A percentile compares a stretch with the other conserved stretches of the same genome.
Evolutionary conservation across 208 protist genomes (phyloP).

Genomic region (Angomonas deanei): DNA sequence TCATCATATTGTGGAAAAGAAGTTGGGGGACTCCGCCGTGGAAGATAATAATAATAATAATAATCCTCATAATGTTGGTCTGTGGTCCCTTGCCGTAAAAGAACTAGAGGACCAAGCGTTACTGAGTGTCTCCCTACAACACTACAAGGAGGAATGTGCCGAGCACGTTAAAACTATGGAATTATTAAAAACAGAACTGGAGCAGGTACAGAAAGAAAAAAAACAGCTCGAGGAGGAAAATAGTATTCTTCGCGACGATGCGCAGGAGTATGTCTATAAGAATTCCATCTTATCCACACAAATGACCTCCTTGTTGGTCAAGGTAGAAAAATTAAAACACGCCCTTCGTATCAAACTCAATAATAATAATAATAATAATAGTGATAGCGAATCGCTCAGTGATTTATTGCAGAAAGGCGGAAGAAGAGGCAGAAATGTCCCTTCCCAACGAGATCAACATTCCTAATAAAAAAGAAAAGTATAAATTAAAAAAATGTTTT

Average conservation of each 20-base stretch:
- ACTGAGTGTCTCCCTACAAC: background rate
- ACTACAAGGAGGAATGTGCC: background rate
- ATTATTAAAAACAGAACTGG: background rate
- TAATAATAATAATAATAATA: slow-evolving; percentile 1
- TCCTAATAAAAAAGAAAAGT: background rate
- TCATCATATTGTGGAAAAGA: background rate
- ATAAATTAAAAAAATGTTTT: background rate
- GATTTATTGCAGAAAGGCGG: background rate
- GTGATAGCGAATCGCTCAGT: background rate
- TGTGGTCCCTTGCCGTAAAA: background rate
- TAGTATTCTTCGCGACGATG: background rate
- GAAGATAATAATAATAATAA: no score
- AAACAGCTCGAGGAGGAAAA: background rate
- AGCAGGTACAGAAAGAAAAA: background rate
- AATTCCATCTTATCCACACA: background rate
- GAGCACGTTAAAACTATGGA: background rate
- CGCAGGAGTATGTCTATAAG: background rate
- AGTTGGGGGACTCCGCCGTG: no score
- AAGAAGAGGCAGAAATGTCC: background rate
- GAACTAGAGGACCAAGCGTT: background rate
- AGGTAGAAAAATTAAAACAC: background rate
- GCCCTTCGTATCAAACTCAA: background rate
- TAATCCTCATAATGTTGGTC: no score
- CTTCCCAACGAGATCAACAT: background rate
- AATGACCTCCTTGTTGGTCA: background rate